A percentile compares a stretch with the other conserved stretches of the same genome.
Conservation (phyloP, 75 land plant genomes). For the Adiantum capillusveneris region DNA sequence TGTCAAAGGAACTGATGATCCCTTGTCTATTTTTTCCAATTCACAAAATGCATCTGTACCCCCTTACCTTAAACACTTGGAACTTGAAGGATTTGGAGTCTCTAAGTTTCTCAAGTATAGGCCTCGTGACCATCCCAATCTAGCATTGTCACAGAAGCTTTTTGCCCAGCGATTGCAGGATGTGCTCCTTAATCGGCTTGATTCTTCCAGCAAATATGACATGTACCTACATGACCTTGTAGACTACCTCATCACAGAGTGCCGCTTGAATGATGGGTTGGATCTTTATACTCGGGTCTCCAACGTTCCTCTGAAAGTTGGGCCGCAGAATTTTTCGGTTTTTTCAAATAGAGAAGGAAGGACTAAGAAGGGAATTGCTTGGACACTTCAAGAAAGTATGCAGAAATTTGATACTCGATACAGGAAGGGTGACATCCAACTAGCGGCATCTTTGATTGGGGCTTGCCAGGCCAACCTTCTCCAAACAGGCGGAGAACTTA, state of each 20-base stretch:
- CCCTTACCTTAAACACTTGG: not conserved
- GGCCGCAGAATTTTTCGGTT: not conserved
- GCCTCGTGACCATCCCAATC: not conserved
- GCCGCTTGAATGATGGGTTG: constrained; percentile 1
- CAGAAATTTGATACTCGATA: constrained; percentile 2
- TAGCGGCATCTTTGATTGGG: not conserved
- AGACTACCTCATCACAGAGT: not conserved
- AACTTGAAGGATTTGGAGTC: constrained; percentile 2
- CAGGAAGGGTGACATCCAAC: constrained; percentile 3
- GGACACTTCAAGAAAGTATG: not conserved
- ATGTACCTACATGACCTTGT: constrained; percentile 5
- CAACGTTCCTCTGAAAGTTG: not conserved
- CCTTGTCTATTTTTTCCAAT: not conserved
- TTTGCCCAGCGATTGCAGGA: constrained; percentile 3
- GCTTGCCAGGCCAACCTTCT: constrained; percentile 2
- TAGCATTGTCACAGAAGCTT: not conserved
- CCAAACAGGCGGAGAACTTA: not conserved
- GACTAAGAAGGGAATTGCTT: not conserved
- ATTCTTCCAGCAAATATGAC: constrained; percentile 1
- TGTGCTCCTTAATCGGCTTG: constrained; percentile 5
- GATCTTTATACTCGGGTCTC: constrained; percentile 1
- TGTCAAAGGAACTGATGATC: constrained; percentile 4
- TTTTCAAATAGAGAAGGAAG: constrained; percentile 2
- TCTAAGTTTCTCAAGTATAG: constrained; percentile 1
- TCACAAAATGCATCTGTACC: not conserved